Conservation (phyloP, 1,284 basidiomycete genomes). For the Irpex lacteus region DNA sequence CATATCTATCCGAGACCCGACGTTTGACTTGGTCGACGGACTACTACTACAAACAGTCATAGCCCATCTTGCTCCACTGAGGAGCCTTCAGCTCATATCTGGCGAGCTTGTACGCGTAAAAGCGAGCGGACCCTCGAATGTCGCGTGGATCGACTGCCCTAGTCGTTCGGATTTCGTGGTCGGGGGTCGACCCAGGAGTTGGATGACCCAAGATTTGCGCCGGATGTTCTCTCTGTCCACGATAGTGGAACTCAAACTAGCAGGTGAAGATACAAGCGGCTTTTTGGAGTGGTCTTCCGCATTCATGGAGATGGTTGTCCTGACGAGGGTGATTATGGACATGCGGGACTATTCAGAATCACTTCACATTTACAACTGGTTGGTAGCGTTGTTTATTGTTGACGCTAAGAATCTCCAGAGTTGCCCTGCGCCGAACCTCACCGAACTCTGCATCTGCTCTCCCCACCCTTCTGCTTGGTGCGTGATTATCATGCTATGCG, state of each 20-base stretch:
- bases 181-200: too few species aligned
- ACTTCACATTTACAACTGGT: constrained; percentile 2
- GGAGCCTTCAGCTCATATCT: too few species aligned
- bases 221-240: constrained; percentile 2
- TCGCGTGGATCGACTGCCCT: too few species aligned
- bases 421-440: constrained; percentile 5
- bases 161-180: too few species aligned
- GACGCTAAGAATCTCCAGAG: neutral
- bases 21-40: too few species aligned
- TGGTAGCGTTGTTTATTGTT: constrained; percentile 1
- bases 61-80: too few species aligned
- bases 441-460: constrained; percentile 2
- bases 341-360: too few species aligned
- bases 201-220: too few species aligned
- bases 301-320: constrained; percentile 1
- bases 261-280: constrained; percentile 6
- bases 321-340: neutral
- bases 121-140: too few species aligned
- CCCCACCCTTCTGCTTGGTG: neutral
- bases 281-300: neutral
- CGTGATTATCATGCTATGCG: neutral
- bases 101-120: too few species aligned
- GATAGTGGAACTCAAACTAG: constrained; percentile 1
- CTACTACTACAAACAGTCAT: too few species aligned
- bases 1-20: too few species aligned